Evolutionary conservation across 23 red algal genomes (phyloP), one percentile per base, ranked within the genome.

Genomic region (Cyanidiococcus yangmingshanensis): DNA sequence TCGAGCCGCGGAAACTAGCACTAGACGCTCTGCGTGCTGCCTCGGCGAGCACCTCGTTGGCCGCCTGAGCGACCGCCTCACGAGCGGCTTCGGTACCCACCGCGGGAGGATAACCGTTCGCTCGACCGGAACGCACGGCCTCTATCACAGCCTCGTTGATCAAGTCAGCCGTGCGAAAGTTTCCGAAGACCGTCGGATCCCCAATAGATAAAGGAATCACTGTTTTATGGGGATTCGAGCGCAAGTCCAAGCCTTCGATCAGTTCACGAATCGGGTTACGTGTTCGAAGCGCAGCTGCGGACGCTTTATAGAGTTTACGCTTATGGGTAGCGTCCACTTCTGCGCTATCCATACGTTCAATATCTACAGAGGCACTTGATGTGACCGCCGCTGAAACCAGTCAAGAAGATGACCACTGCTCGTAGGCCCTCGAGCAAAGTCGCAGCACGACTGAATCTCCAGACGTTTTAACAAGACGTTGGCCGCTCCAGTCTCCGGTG

Each of bases 221-320:
- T 2, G 71, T 35, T 40, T 90, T 91, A 25, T 83, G 57, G 17
- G 94, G 88, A 83, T 98, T 89, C 0, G 94, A 88, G 40, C 77
- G 82, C 50, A 87, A 83, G 33, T 76, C 79, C 75, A 96, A 86
- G 57, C 88, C 88, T 59, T 98, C 87, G 38, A 98, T 85, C 16
- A 98, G 79, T 37, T 91, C 76, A 37, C 94, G 87, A 40, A 98
- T 98, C 16, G 94, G 94, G 79, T 98, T 98, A 38, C 88, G 67
- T 33, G 94, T 98, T 33, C 79, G 79, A 32, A 83, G 17, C 16
- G 94, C 87, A 0, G 87, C 84, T 16, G 84, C 68, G 1, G 88
- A 92, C 37, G 84, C 87, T 15, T 39, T 76, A 35, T 17, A 71
- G 16, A 21, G 7, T 15, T 30, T 30, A 29, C 63, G 63, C 63